Evolutionary conservation across 352 stramenopile genomes (phyloP).

Genomic region (Halophytophthora batemanensis): DNA sequence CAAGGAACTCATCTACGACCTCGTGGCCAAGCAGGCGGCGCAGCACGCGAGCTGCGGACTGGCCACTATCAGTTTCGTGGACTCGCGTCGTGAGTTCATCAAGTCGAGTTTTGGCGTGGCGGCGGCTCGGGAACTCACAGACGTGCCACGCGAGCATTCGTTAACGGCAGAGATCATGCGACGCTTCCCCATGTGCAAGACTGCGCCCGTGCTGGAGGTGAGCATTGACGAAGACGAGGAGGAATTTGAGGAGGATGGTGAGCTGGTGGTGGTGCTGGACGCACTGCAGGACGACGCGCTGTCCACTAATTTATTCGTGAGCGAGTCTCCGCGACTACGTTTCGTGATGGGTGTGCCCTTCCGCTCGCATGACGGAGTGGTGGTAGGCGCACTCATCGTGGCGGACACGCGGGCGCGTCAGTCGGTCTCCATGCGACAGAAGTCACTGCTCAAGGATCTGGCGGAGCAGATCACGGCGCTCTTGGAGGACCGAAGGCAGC

Average conservation of each 20-base stretch:
- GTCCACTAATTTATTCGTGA: slow-evolving; percentile 53
- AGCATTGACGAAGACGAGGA: slow-evolving; percentile 29
- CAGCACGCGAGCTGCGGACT: slow-evolving; percentile 47
- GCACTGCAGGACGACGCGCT: slow-evolving; percentile 37
- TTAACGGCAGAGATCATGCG: slow-evolving; percentile 56
- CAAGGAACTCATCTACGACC: slow-evolving; percentile 48
- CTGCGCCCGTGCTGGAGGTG: slow-evolving; percentile 14
- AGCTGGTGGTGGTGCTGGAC: slow-evolving; percentile 45
- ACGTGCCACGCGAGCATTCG: slow-evolving; percentile 54
- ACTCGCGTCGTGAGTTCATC: slow-evolving; percentile 54
- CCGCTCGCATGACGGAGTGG: slow-evolving; percentile 38
- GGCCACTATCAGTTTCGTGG: slow-evolving; percentile 64
- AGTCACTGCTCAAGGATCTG: slow-evolving; percentile 34
- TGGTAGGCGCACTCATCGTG: slow-evolving; percentile 58
- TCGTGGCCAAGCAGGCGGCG: slow-evolving; percentile 55
- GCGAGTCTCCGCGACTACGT: slow-evolving; percentile 42
- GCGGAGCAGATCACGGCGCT: slow-evolving; percentile 44
- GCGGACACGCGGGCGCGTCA: slow-evolving; percentile 39
- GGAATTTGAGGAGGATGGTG: slow-evolving; percentile 11
- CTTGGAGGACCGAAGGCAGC: slow-evolving; percentile 40
- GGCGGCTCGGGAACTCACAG: slow-evolving; percentile 18
- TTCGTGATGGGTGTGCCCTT: slow-evolving; percentile 62
- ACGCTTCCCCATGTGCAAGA: slow-evolving; percentile 25
- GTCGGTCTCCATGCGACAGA: slow-evolving; percentile 27
- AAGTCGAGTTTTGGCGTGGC: slow-evolving; percentile 47